These are phyloP conservation scores for Cyanidium caldarium DNA, from an alignment of 23 red algal species.

Conservation along the genomic window DNA sequence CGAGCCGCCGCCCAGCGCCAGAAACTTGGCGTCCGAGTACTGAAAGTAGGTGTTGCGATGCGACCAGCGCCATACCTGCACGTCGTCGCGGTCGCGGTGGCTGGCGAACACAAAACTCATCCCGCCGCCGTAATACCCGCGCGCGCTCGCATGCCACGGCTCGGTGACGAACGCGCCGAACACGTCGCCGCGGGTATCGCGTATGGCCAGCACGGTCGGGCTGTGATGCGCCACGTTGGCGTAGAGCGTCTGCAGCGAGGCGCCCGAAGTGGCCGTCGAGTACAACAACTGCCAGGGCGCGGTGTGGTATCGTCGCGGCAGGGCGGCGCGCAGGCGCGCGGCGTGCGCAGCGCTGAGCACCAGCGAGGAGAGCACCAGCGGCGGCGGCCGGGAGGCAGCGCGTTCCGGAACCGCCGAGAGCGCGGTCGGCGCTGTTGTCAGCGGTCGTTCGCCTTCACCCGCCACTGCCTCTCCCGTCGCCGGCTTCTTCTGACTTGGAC, in stretches of 20 bases:
- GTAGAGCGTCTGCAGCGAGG: constrained; percentile 64
- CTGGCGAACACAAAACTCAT: constrained; percentile 81
- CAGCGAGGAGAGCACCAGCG: constrained; percentile 19
- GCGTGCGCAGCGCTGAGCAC: constrained; percentile 32
- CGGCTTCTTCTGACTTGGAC: too few species aligned
- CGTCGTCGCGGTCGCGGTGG: constrained; percentile 13
- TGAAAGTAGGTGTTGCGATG: constrained; percentile 66
- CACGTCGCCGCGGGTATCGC: constrained; percentile 33
- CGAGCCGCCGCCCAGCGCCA: constrained; percentile 81
- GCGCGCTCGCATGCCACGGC: constrained; percentile 37
- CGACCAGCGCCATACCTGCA: constrained; percentile 50
- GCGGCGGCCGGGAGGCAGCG: too few species aligned
- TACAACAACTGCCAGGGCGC: constrained; percentile 42
- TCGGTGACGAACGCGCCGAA: constrained; percentile 70
- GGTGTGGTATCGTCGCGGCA: constrained; percentile 45
- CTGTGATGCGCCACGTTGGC: constrained; percentile 12
- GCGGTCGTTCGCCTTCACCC: too few species aligned
- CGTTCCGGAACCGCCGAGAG: too few species aligned
- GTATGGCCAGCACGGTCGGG: constrained; percentile 51
- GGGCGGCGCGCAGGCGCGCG: constrained; percentile 16
- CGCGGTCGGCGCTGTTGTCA: too few species aligned
- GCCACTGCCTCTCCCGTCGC: too few species aligned
- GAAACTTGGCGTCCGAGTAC: constrained; percentile 33
- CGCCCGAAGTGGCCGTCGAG: constrained; percentile 63
- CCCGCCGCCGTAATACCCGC: constrained; percentile 14